phyloP scores from a whole-genome alignment of 768 basidiomycete genomes.

The Daedalea quercina region DNA sequence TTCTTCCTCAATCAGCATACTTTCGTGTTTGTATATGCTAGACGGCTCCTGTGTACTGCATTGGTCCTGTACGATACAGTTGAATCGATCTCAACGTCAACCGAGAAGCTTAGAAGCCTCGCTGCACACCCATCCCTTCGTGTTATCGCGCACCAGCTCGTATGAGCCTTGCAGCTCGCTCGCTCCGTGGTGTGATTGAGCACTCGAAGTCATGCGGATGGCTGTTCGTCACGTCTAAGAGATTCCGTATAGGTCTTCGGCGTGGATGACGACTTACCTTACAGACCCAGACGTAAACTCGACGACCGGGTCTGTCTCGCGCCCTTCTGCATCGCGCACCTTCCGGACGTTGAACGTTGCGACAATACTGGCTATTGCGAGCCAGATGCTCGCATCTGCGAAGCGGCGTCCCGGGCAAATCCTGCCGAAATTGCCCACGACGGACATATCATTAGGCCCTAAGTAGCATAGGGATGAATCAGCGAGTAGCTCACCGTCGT shows the following conservation, averaged over 20 bases:
- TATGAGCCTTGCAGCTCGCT: no score
- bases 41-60: no score
- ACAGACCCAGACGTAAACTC: constrained; percentile 39
- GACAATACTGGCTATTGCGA: constrained; percentile 36
- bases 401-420: constrained; percentile 51
- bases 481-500: constrained; percentile 21
- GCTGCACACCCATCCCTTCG: no score
- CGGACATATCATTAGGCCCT: no score
- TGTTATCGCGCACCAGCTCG: no score
- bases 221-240: constrained; percentile 19
- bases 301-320: constrained; percentile 29
- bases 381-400: constrained; percentile 41
- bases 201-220: constrained; percentile 47
- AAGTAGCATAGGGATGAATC: neutral
- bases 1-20: no score
- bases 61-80: no score
- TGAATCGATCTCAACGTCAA: no score
- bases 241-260: neutral
- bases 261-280: constrained; percentile 24
- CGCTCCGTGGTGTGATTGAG: no score
- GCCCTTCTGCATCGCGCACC: constrained; percentile 33
- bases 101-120: no score
- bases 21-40: no score
- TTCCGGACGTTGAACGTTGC: constrained; percentile 40
- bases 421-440: no score